phyloP scores from a whole-genome alignment of 148 eudicot genomes.

The Drosera capensis region DNA sequence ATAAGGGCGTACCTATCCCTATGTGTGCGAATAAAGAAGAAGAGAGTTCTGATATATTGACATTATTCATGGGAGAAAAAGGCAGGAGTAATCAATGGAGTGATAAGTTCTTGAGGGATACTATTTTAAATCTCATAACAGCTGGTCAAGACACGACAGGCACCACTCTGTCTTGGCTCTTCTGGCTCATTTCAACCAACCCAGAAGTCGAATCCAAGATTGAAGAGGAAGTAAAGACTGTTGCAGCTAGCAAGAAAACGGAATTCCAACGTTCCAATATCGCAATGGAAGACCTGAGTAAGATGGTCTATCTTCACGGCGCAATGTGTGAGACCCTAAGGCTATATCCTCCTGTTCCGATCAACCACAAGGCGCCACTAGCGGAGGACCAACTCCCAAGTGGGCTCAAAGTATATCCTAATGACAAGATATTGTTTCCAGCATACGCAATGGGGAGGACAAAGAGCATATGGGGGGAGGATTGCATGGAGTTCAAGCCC shows the following conservation, averaged over 20 bases:
- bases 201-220: too few species aligned
- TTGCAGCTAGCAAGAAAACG: too few species aligned
- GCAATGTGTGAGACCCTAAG: constrained; percentile 13
- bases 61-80: constrained; percentile 14
- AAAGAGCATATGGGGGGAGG: constrained; percentile 13
- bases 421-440: constrained; percentile 3
- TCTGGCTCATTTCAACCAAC: constrained; percentile 20
- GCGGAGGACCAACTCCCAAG: constrained; percentile 10
- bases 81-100: constrained; percentile 5
- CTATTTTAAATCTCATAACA: constrained; percentile 6
- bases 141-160: constrained; percentile 21
- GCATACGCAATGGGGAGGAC: constrained; percentile 18
- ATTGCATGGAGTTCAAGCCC: constrained; percentile 17
- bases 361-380: constrained; percentile 6
- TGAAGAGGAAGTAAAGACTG: too few species aligned
- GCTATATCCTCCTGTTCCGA: constrained; percentile 18
- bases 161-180: constrained; percentile 22
- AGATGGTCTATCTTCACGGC: constrained; percentile 12
- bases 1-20: too few species aligned
- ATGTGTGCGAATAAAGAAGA: not conserved
- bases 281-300: too few species aligned
- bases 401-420: constrained; percentile 10
- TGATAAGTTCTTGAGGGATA: constrained; percentile 15
- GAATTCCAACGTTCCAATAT: too few species aligned
- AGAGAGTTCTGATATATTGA: constrained; percentile 15